Base-by-base conservation (phyloP, 2,329 filamentous ascomycete genomes). In the Alternaria novae-zelandiae region DNA sequence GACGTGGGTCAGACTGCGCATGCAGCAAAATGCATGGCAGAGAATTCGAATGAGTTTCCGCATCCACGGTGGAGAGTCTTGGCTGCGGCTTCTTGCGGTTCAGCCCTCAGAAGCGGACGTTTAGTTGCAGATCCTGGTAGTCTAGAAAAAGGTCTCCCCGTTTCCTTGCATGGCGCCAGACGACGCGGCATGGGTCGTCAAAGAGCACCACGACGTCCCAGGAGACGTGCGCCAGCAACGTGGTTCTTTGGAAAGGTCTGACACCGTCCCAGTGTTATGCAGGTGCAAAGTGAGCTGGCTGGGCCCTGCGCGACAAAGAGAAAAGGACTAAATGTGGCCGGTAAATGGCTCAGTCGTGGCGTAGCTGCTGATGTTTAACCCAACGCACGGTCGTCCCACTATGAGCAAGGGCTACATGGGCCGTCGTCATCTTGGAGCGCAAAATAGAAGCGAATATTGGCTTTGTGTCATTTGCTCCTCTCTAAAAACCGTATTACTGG, bases 371-470 rank as follows among this genome's bases (percentile, higher is more conserved):
- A 58, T 49, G 57, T 61, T 51, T 54, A 43, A 49, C 62, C 59
- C 45, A 65, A 55, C 63, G 64, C 70, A 68, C 68, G 59, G 60
- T 57, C 53, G 64, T 50, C 58, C 64, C 68, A 66, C 67, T 69
- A 61, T 68, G 61, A 63, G 43, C 71, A 68, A 68, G 73, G 73
- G 62, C 36, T 71, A 64, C 58, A 53, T 62, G 66, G 60, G 69
- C 67, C 66, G 63, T 76, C 69, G 74, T 76, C 72, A 75, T 77
- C 54, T 63, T 60, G 56, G 36, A 64, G 57, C 67, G 66, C 64
- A 45, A 61, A 76, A 41, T 41, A 41, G 36, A 72, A 69, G 65
- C 69, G 64, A 73, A 61, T 69, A 70, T 71, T 72, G 67, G 59
- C 60, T 71, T 41, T 71, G 68, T 74, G 72, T 71, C 71, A 75